Evolutionary conservation across 371 early-diverging fungal species (phyloP).

Genomic region (Polyrhizophydium stewartii): DNA sequence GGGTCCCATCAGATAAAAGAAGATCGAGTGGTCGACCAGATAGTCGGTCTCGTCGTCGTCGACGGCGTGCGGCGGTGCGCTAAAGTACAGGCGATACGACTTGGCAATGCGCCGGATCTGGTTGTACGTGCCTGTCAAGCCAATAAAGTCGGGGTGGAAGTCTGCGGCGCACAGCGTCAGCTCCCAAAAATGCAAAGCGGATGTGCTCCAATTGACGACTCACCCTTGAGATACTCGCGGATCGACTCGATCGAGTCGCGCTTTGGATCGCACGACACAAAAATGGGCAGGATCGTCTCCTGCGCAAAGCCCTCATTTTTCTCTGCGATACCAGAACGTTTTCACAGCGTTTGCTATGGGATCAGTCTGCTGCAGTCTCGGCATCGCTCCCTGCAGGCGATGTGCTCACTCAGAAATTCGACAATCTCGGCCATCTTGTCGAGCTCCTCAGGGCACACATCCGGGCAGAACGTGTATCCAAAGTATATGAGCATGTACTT

Average conservation of each 20-base stretch:
- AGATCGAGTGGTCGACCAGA: slow-evolving; percentile 96
- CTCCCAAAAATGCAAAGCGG: neutral
- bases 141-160: slow-evolving; percentile 89
- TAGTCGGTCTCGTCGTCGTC: slow-evolving; percentile 88
- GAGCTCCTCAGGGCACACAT: slow-evolving; percentile 97
- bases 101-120: slow-evolving; percentile 82
- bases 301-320: slow-evolving; percentile 41
- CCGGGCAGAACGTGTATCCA: slow-evolving; percentile 98
- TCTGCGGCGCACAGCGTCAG: slow-evolving; percentile 39
- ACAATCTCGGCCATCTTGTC: slow-evolving; percentile 94
- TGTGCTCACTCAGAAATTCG: slow-evolving; percentile 62
- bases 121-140: slow-evolving; percentile 84
- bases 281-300: slow-evolving; percentile 76
- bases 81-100: slow-evolving; percentile 90
- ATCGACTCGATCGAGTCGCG: slow-evolving; percentile 85
- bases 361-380: too few species aligned
- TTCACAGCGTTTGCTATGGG: too few species aligned
- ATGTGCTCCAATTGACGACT: neutral
- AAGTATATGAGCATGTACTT: slow-evolving; percentile 89
- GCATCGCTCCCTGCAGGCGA: too few species aligned
- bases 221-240: slow-evolving; percentile 76
- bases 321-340: slow-evolving; percentile 5
- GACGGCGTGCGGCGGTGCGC: slow-evolving; percentile 69
- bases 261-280: slow-evolving; percentile 95
- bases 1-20: slow-evolving; percentile 94